Conservation (phyloP, 371 early-diverging fungal genomes). For the Mucor lusitanicus region DNA sequence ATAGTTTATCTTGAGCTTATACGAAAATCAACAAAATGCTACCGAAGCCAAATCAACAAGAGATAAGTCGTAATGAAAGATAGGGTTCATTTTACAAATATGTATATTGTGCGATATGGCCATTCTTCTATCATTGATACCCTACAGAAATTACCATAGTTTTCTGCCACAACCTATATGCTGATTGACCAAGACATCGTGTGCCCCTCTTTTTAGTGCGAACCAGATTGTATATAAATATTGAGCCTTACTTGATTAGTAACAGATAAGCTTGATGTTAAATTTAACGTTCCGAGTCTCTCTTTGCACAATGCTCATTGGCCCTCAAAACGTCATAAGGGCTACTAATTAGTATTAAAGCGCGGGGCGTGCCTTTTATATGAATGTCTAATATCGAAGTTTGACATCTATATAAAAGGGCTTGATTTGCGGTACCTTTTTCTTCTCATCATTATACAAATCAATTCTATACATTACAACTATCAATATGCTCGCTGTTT, state of each 20-base stretch:
- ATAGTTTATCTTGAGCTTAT: not conserved
- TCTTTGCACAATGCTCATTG: not conserved
- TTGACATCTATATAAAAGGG: slow-evolving; percentile 7
- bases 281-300: not conserved
- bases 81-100: not conserved
- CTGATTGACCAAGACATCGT: not conserved
- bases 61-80: not conserved
- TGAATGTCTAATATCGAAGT: not conserved
- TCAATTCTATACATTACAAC: not conserved
- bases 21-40: not conserved
- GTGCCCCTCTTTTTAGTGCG: slow-evolving; percentile 6
- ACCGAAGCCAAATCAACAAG: not conserved
- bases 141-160: not conserved
- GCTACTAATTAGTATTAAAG: not conserved
- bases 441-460: not conserved
- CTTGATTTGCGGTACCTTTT: not conserved
- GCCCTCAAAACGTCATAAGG: slow-evolving; percentile 6
- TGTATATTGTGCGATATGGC: not conserved
- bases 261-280: not conserved
- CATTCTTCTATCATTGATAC: not conserved
- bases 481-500: slow-evolving; percentile 25
- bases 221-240: not conserved
- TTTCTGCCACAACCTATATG: not conserved
- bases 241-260: not conserved
- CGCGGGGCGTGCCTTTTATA: not conserved